phyloP scores from a whole-genome alignment of 305 asterid genomes.

The Fraxinus velutina region DNA sequence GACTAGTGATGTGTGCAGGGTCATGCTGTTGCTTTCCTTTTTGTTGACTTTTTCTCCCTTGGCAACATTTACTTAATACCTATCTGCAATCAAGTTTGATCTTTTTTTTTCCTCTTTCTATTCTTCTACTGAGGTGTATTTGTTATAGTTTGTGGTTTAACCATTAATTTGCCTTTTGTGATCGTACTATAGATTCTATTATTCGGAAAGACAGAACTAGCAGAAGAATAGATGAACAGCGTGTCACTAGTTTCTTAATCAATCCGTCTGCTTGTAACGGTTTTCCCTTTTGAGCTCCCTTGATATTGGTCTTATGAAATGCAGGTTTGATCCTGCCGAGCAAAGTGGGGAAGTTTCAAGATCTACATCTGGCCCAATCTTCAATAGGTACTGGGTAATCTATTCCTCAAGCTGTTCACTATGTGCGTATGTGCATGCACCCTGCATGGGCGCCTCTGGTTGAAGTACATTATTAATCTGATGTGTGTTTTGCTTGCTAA shows the following conservation, averaged over 20 bases:
- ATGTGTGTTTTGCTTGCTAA: slow-evolving; percentile 10
- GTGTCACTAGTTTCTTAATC: background rate
- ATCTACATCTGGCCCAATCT: slow-evolving; percentile 53
- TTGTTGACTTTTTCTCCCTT: background rate
- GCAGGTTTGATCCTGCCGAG: slow-evolving; percentile 83
- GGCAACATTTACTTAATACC: background rate
- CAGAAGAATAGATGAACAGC: background rate
- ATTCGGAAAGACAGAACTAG: background rate
- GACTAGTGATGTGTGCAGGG: background rate
- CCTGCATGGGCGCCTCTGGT: background rate
- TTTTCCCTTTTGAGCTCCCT: slow-evolving; percentile 16
- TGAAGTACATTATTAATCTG: background rate
- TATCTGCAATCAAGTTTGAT: background rate
- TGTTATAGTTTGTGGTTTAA: background rate
- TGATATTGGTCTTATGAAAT: slow-evolving; percentile 20
- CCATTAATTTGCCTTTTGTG: background rate
- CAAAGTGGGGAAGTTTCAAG: slow-evolving; percentile 89
- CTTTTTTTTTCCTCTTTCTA: background rate
- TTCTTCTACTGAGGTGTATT: background rate
- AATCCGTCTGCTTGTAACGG: background rate
- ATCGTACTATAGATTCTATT: background rate
- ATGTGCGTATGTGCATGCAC: background rate
- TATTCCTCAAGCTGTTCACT: background rate
- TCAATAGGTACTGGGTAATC: slow-evolving; percentile 50
- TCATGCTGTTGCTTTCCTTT: background rate